Base-by-base conservation (phyloP, 1,284 basidiomycete species). In the Hemileia vastatrix region DNA sequence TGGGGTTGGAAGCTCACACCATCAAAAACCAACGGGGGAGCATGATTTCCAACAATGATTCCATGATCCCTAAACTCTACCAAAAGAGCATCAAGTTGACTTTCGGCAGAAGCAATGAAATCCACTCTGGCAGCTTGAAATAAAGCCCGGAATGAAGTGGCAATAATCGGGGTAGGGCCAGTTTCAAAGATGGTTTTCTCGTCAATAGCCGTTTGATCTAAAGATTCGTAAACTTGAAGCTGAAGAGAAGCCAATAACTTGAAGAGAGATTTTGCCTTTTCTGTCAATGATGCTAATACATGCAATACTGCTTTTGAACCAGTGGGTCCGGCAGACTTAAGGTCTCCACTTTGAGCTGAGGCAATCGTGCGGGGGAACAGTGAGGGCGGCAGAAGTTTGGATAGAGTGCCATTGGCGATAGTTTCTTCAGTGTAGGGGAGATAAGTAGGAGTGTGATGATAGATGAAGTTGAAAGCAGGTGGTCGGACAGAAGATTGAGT, bases 21-120 rank as follows among this genome's bases (percentile, higher is more conserved):
- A 13, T 64, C 64, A 19, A 64, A n/a, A 4, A 62, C 31, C 21
- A 63, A 57, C 2, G 71, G 71, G 27, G 66, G 36, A 71, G 70
- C 54, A n/a, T 65, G 65, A 5, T 80, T 79, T 15, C 78, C 77
- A 15, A 88, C 79, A 13, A 95, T 83, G 68, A 95, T 75, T 1
- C 84, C 84, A 70, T 96, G 92, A 75, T 96, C 92, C 70, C 83
- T 83, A 76, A 92, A 95, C 77, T 96, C 92, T 23, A 84, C 85
- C 54, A 95, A 77, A 32, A 92, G 78, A 6, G 89, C 83, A 32
- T 86, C 81, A 72, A 93, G 79, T 47, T 90, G 82, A 13, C 86
- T 87, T 69, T 92, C 89, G 72, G 85, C 90, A 51, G 86, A 85
- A 4, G 90, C 90, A 56, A 94, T 83, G 70, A 95, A 92, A 49